These are phyloP conservation scores for Backusella mclennaniae DNA, from an alignment of 192 early-diverging fungal species.

Conservation along the genomic window DNA sequence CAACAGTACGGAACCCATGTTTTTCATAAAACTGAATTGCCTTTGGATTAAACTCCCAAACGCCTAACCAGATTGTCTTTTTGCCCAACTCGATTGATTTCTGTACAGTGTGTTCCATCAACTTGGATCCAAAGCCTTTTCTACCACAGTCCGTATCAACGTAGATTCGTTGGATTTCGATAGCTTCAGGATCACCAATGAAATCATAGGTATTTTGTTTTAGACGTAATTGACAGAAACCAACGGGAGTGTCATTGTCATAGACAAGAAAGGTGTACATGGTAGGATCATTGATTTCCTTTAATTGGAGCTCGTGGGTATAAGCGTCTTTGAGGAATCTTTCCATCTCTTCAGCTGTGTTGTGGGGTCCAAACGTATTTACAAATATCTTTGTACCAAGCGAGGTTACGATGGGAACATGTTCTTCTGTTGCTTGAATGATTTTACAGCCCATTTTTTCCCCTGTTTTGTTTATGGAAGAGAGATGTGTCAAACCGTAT, in stretches of 20 bases:
- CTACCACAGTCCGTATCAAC: neutral
- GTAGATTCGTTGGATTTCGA: constrained; percentile 10
- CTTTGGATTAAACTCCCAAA: neutral
- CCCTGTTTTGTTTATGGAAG: too few species aligned
- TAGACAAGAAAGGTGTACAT: neutral
- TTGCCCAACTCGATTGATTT: neutral
- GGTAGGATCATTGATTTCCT: neutral
- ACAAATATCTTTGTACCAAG: neutral
- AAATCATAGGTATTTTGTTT: neutral
- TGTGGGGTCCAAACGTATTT: neutral
- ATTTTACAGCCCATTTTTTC: neutral
- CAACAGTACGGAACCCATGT: neutral
- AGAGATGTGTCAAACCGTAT: too few species aligned
- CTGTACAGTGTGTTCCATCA: neutral
- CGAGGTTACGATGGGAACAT: neutral
- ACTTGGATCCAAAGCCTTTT: neutral
- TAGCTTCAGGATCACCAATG: neutral
- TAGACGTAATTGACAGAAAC: constrained; percentile 4
- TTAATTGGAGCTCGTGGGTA: neutral
- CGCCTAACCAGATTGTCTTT: neutral
- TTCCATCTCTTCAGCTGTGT: neutral
- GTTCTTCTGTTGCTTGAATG: neutral
- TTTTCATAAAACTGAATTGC: neutral
- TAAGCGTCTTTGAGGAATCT: neutral
- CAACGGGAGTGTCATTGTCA: neutral